A percentile compares a stretch with the other conserved stretches of the same genome.
Conservation (phyloP, 495 filamentous ascomycete genomes). For the Gamarada debralockiae region DNA sequence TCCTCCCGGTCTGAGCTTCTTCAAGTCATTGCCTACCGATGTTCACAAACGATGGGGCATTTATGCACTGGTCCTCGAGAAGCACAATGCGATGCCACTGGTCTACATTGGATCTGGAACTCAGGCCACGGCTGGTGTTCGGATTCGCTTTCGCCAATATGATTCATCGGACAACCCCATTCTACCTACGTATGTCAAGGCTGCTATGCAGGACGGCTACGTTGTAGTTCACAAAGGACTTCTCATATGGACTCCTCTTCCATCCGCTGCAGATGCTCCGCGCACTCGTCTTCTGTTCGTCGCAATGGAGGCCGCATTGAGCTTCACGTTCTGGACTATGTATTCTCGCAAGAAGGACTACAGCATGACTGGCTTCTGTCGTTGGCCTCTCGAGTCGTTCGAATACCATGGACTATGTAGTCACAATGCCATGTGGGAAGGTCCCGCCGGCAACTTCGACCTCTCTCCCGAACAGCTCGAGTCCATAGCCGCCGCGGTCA, state of each 20-base stretch:
- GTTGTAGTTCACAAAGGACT: constrained; percentile 3
- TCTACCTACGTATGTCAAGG: not conserved
- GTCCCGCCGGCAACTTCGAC: not conserved
- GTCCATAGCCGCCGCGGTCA: not conserved
- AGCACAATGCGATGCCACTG: not conserved
- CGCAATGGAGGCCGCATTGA: constrained; percentile 10
- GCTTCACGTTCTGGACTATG: constrained; percentile 12
- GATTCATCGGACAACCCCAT: not conserved
- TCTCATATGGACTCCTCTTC: not conserved
- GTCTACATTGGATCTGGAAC: constrained; percentile 13
- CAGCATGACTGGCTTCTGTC: not conserved
- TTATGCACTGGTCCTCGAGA: constrained; percentile 11
- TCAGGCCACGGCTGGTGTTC: not conserved
- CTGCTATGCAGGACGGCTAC: constrained; percentile 4
- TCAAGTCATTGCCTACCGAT: not conserved
- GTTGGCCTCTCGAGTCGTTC: constrained; percentile 1
- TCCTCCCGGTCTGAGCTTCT: not conserved
- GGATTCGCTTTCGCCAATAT: not conserved
- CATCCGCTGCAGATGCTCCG: not conserved
- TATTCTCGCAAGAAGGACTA: not conserved
- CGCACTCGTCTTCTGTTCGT: not conserved
- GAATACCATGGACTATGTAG: constrained; percentile 9
- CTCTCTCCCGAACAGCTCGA: constrained; percentile 6
- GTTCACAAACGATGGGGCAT: not conserved
- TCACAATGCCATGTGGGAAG: constrained; percentile 5